These are phyloP conservation scores for Scedosporium boydii DNA, from an alignment of 2,329 filamentous ascomycete genomes.

Conservation along the genomic window DNA sequence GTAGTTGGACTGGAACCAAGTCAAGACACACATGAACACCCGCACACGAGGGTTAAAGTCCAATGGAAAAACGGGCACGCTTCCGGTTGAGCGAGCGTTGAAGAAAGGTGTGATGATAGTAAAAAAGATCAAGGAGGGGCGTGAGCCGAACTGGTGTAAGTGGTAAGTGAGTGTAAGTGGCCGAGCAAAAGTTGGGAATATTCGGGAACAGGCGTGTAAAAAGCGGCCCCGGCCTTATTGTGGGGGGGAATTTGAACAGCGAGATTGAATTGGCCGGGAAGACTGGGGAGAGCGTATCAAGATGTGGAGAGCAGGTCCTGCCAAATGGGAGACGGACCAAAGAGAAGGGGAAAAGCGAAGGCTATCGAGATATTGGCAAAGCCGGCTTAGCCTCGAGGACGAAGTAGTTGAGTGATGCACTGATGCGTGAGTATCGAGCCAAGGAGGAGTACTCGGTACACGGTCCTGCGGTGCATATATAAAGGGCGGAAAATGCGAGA, in stretches of 20 bases:
- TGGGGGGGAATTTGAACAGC: background rate
- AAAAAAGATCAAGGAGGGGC: slow-evolving; percentile 1
- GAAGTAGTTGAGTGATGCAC: background rate
- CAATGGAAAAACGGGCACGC: background rate
- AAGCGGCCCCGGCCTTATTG: slow-evolving; percentile 5
- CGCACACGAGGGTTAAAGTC: background rate
- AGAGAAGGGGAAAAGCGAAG: background rate
- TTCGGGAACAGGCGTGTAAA: background rate
- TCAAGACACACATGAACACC: background rate
- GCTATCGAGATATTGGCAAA: background rate
- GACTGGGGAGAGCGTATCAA: background rate
- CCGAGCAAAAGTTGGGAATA: background rate
- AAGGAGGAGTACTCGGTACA: background rate
- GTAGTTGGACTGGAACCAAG: slow-evolving; percentile 3
- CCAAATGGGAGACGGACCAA: background rate
- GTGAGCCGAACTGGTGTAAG: background rate
- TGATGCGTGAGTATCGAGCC: background rate
- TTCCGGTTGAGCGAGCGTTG: background rate
- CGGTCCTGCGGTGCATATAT: background rate
- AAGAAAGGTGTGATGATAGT: background rate
- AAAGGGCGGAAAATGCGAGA: background rate
- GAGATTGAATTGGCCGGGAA: background rate
- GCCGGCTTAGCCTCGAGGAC: background rate
- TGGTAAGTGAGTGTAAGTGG: background rate
- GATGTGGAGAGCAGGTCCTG: background rate